Percentiles rank a stretch among this genome's conserved stretches.
phyloP scores from a whole-genome alignment of 2,329 filamentous ascomycete genomes.

The Stachybotrys chartarum region DNA sequence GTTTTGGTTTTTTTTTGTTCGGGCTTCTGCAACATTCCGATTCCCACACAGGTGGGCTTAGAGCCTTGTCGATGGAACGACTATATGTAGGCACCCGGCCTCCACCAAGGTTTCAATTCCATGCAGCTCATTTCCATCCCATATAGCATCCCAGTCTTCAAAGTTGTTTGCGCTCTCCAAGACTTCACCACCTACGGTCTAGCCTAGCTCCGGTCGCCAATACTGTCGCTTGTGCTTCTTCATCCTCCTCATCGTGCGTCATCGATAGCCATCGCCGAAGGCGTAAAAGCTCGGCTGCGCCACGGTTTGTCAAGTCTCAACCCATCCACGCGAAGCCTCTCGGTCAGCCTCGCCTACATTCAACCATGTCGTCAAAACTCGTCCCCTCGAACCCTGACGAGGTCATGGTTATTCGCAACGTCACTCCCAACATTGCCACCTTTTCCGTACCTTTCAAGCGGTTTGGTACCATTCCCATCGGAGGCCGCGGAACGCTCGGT shows the following conservation, averaged over 20 bases:
- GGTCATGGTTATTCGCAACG: slow-evolving; percentile 83
- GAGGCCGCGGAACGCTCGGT: slow-evolving; percentile 83
- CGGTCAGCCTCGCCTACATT: slow-evolving; percentile 2
- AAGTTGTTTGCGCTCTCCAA: no score
- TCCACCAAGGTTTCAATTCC: not conserved
- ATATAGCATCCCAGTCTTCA: not conserved
- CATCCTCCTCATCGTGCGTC: not conserved
- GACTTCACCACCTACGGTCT: not conserved
- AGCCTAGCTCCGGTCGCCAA: not conserved
- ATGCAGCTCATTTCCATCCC: not conserved
- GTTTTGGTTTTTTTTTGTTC: not conserved
- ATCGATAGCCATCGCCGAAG: not conserved
- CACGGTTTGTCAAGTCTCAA: not conserved
- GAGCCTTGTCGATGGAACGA: not conserved
- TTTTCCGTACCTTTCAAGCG: slow-evolving; percentile 79
- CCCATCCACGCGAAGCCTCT: slow-evolving; percentile 2
- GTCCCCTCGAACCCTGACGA: slow-evolving; percentile 66
- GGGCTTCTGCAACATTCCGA: no score
- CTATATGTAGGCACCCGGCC: not conserved
- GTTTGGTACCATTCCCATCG: slow-evolving; percentile 72
- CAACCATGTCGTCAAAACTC: slow-evolving; percentile 53
- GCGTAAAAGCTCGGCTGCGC: not conserved
- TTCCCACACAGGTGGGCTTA: no score
- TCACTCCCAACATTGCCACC: slow-evolving; percentile 73
- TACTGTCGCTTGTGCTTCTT: not conserved